Percentiles rank a stretch among this genome's conserved stretches.
These are phyloP conservation scores for Endocarpon pusillum DNA, from an alignment of 495 filamentous ascomycete species.

Conservation along the genomic window DNA sequence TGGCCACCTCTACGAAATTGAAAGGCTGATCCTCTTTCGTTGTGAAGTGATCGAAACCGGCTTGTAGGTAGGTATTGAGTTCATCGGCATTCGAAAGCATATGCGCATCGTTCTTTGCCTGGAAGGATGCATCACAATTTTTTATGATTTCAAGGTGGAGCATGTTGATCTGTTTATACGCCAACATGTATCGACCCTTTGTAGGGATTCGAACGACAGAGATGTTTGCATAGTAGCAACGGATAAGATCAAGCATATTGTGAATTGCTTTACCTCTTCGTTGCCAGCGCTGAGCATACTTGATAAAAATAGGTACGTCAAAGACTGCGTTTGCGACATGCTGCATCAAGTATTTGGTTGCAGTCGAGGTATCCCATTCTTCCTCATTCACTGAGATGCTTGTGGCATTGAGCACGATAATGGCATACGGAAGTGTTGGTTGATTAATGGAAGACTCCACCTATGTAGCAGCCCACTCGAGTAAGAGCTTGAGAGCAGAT, in stretches of 20 bases:
- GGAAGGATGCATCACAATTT: constrained; percentile 4
- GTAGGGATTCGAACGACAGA: constrained; percentile 14
- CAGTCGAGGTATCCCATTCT: too few relatives aligned
- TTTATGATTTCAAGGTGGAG: constrained; percentile 8
- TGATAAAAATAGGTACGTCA: too few relatives aligned
- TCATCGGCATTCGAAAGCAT: constrained; percentile 19
- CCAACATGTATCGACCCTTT: constrained; percentile 4
- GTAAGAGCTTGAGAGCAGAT: too few relatives aligned
- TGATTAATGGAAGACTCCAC: too few relatives aligned
- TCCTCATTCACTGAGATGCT: too few relatives aligned
- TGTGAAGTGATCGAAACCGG: constrained; percentile 21
- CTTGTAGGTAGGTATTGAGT: constrained; percentile 17
- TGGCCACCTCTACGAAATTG: constrained; percentile 21
- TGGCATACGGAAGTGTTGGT: too few relatives aligned
- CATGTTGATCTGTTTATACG: constrained; percentile 9
- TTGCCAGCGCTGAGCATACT: constrained; percentile 3
- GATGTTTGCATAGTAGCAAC: constrained; percentile 16
- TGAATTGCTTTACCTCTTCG: constrained; percentile 9
- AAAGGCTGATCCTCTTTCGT: constrained; percentile 17
- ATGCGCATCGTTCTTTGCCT: constrained; percentile 7
- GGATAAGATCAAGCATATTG: constrained; percentile 17
- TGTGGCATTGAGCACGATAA: too few relatives aligned
- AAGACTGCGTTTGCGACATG: too few relatives aligned
- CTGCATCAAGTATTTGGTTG: too few relatives aligned
- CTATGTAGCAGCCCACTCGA: too few relatives aligned